These are phyloP conservation scores for Bertia moriformis DNA, from an alignment of 2,329 filamentous ascomycete genomes.

Conservation along the genomic window DNA sequence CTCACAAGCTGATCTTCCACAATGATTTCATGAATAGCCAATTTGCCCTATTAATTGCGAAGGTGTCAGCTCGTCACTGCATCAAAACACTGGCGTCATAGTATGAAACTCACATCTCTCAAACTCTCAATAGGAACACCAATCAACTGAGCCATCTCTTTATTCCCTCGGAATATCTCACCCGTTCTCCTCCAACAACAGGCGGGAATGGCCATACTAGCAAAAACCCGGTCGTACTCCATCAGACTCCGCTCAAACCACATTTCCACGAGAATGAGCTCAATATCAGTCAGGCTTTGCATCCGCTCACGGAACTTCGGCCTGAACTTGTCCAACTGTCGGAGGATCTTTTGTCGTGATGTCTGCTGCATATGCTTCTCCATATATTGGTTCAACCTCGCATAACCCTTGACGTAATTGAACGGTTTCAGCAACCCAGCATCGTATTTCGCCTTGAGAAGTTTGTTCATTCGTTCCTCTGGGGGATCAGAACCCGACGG, in stretches of 20 bases:
- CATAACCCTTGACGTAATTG: conserved; percentile 96
- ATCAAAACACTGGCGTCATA: no score
- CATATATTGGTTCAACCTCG: conserved; percentile 78
- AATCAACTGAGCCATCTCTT: conserved; percentile 95
- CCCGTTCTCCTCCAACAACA: conserved; percentile 95
- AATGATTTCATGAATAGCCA: conserved; percentile 88
- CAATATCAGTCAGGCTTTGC: conserved; percentile 79
- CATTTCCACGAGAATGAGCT: conserved; percentile 92
- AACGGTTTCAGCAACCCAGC: conserved; percentile 89
- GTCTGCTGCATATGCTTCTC: conserved; percentile 70
- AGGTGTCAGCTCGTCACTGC: not conserved
- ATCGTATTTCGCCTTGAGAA: conserved; percentile 90
- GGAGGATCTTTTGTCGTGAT: conserved; percentile 79
- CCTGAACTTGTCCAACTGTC: conserved; percentile 81
- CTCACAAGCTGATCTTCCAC: conserved; percentile 88
- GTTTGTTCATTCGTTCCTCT: conserved; percentile 86
- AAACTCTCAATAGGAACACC: conserved; percentile 81
- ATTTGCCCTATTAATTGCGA: conserved; percentile 71
- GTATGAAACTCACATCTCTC: conserved; percentile 64
- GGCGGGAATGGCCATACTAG: conserved; percentile 94
- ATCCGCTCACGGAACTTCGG: conserved; percentile 94
- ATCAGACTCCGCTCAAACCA: conserved; percentile 95
- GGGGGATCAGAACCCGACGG: conserved; percentile 73
- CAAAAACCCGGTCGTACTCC: conserved; percentile 97
- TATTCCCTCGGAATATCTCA: conserved; percentile 93